These are phyloP conservation scores for Berkeleyomyces rouxiae DNA, from an alignment of 2,329 filamentous ascomycete genomes.

Conservation along the genomic window DNA sequence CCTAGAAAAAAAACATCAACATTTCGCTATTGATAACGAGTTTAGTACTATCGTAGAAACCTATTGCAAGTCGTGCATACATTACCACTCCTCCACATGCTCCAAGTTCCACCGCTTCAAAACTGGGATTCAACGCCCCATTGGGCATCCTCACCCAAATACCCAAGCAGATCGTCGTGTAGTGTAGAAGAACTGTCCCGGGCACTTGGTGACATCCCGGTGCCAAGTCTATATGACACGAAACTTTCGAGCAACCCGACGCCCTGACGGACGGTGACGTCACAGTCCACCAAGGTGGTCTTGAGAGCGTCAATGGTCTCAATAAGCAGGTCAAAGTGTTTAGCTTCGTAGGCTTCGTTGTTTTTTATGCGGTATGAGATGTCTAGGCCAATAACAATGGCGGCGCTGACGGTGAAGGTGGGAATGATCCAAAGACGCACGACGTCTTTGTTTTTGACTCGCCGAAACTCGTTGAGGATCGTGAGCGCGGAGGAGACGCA, in stretches of 20 bases:
- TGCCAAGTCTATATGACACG: background rate
- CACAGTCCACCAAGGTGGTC: background rate
- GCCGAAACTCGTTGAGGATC: conserved; percentile 10
- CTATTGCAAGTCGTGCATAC: too few relatives aligned
- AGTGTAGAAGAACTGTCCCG: background rate
- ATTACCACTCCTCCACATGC: too few relatives aligned
- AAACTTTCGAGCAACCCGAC: background rate
- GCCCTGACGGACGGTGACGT: conserved; percentile 3
- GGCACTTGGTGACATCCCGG: background rate
- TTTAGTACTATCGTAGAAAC: too few relatives aligned
- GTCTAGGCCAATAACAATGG: conserved; percentile 11
- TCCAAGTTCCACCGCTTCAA: background rate
- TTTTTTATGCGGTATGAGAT: conserved; percentile 10
- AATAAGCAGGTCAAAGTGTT: conserved; percentile 8
- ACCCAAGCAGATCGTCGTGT: background rate
- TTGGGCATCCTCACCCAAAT: background rate
- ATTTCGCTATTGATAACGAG: too few relatives aligned
- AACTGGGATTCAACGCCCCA: background rate
- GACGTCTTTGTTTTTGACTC: conserved; percentile 9
- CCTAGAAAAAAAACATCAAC: too few relatives aligned
- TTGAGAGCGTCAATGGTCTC: background rate
- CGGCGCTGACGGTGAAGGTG: conserved; percentile 11
- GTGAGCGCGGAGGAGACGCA: conserved; percentile 10
- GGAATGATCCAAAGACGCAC: conserved; percentile 13
- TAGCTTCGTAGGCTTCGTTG: background rate